A percentile compares a stretch with the other conserved stretches of the same genome.
Conservation (phyloP, 2,329 filamentous ascomycete genomes). For the Penicillium sp. region DNA sequence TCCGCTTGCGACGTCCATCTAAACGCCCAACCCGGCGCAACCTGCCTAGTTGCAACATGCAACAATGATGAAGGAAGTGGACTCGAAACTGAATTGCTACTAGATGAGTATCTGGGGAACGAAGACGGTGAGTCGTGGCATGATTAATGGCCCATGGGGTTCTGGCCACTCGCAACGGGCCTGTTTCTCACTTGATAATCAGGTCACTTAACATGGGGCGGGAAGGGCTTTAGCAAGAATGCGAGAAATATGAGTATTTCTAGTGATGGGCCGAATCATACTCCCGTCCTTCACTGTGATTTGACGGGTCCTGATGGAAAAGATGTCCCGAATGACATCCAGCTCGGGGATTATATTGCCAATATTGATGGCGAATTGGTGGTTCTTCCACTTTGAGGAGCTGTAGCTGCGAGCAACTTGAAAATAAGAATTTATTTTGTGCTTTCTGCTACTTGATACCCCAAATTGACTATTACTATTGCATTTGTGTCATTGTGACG, state of each 20-base stretch:
- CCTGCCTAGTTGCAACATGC: constrained; percentile 19
- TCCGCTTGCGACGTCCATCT: constrained; percentile 22
- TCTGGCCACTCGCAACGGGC: neutral
- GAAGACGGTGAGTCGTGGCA: constrained; percentile 14
- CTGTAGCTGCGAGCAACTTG: neutral
- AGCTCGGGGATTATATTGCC: constrained; percentile 14
- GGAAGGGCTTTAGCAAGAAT: constrained; percentile 15
- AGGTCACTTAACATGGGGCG: constrained; percentile 22
- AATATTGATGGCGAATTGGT: constrained; percentile 19
- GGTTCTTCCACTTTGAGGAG: neutral
- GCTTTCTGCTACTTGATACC: neutral
- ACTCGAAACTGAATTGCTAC: constrained; percentile 13
- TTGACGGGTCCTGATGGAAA: constrained; percentile 13
- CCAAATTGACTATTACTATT: neutral
- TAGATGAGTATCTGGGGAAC: constrained; percentile 22
- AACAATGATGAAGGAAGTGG: constrained; percentile 25
- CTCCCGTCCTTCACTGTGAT: constrained; percentile 18
- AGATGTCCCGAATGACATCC: constrained; percentile 5
- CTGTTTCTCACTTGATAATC: neutral
- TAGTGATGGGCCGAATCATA: constrained; percentile 17
- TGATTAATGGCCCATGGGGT: too few relatives aligned
- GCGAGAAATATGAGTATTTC: constrained; percentile 12
- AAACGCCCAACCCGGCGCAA: constrained; percentile 4
- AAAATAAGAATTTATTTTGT: too few relatives aligned
- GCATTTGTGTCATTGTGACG: too few relatives aligned